Evolutionary conservation across 768 basidiomycete genomes (phyloP), one percentile per base, ranked within the genome.

Genomic region (Boletales sp.): DNA sequence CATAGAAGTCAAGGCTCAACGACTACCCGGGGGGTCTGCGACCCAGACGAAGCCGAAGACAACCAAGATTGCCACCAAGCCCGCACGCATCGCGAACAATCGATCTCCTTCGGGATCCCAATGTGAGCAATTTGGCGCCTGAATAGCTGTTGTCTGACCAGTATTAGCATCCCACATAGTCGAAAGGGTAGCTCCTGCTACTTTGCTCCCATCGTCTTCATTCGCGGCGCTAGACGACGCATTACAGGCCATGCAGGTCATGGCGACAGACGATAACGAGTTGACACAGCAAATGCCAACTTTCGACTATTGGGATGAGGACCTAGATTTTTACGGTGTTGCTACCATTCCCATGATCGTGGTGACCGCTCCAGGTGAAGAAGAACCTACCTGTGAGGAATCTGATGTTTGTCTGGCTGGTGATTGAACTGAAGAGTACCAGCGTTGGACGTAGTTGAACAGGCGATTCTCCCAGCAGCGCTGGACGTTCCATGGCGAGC

Each of bases 1-100:
- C 6, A 42, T 36, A 61, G 51, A 39, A 38, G 52, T 56, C 40
- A 21, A 27, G 40, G 38, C 34, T 45, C 32, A 17, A 27, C 31
- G 59, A 48, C 49, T 34, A 45, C 37, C 46, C 27, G 29, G 56
- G 47, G 50, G 49, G 53, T 61, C 52, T 58, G 60, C 8, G 46
- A 50, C 53, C 51, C 50, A 42, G 56, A 48, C 36, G 46, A 24
- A 29, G 39, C 34, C 15, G 15, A 52, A 21, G 49, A 38, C 50
- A 34, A 17, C 40, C 34, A 24, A 36, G 21, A 17, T 35, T 37
- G 21, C 37, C 39, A 17, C 53, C 39, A 24, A 24, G 31, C 18
- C 18, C 7, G 39, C 21, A 24, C 17, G 18, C 14, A 19, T 6
- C 24, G 6, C 24, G 7, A 27, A 7, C 24, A 14, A 17, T 13